Conservation (phyloP, 2,329 filamentous ascomycete species). For the Fusarium caatingaense region DNA sequence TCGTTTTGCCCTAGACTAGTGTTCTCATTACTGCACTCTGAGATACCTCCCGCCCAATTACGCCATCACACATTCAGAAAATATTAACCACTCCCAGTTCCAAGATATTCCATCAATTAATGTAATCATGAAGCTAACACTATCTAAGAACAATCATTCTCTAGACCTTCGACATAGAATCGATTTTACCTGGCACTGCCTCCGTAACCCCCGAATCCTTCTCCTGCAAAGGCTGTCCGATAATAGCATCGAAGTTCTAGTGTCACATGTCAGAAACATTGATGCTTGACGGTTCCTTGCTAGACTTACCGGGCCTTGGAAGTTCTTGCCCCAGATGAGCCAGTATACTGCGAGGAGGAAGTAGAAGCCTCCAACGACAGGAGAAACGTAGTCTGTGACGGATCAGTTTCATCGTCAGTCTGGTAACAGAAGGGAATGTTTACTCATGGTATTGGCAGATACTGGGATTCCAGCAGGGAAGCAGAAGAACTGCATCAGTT, state of each 20-base stretch:
- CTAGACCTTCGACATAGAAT: not conserved
- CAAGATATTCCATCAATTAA: too few relatives aligned
- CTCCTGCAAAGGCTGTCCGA: not conserved
- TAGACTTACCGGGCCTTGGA: conserved; percentile 20
- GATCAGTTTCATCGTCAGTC: not conserved
- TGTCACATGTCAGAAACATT: not conserved
- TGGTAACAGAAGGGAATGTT: accelerated
- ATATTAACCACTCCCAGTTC: too few relatives aligned
- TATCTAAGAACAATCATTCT: not conserved
- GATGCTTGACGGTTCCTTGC: too few relatives aligned
- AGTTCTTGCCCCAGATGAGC: not conserved
- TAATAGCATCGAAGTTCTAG: conserved; percentile 10
- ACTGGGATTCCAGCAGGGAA: conserved; percentile 10
- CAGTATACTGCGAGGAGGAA: not conserved
- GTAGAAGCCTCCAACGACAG: conserved; percentile 13
- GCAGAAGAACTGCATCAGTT: conserved; percentile 6
- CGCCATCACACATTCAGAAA: too few relatives aligned
- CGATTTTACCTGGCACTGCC: not conserved
- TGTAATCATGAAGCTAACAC: too few relatives aligned
- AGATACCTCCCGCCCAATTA: too few relatives aligned
- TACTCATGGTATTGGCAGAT: conserved; percentile 18
- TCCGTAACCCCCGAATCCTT: not conserved
- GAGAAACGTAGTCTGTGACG: not conserved
- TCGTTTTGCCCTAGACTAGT: too few relatives aligned
- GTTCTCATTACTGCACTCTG: too few relatives aligned